These are phyloP conservation scores for Pontederia crassipes DNA, from an alignment of 176 grass and related monocot species.

Conservation along the genomic window DNA sequence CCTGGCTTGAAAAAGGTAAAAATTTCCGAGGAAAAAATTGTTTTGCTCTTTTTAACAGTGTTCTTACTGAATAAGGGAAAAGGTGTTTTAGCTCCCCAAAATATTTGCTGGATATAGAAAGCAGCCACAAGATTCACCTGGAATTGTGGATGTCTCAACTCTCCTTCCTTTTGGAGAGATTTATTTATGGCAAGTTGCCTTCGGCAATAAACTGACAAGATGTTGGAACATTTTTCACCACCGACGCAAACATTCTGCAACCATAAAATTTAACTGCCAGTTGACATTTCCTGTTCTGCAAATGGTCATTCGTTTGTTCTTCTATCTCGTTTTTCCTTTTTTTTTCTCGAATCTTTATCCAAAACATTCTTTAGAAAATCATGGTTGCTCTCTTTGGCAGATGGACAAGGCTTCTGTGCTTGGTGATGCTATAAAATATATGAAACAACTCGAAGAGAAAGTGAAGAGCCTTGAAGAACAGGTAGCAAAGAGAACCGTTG, in stretches of 20 bases:
- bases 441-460: slow-evolving; percentile 78
- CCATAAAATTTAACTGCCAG: too few species aligned
- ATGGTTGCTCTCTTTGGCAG: slow-evolving; percentile 18
- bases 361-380: too few species aligned
- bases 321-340: too few species aligned
- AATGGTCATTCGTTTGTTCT: neutral
- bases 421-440: slow-evolving; percentile 84
- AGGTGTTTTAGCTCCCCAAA: neutral
- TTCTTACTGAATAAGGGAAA: neutral
- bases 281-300: neutral
- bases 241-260: too few species aligned
- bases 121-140: too few species aligned
- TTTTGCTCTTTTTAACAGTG: slow-evolving; percentile 3
- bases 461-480: slow-evolving; percentile 51
- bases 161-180: too few species aligned
- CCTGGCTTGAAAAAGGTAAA: slow-evolving; percentile 85
- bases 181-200: too few species aligned
- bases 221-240: too few species aligned
- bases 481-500: slow-evolving; percentile 47
- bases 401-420: slow-evolving; percentile 97
- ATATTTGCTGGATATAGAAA: too few species aligned
- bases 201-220: too few species aligned
- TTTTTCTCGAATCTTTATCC: too few species aligned
- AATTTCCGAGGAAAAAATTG: neutral
- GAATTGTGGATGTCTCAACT: too few species aligned